These are phyloP conservation scores for Bondarzewia mesenterica DNA, from an alignment of 1,284 basidiomycete genomes.

Conservation along the genomic window DNA sequence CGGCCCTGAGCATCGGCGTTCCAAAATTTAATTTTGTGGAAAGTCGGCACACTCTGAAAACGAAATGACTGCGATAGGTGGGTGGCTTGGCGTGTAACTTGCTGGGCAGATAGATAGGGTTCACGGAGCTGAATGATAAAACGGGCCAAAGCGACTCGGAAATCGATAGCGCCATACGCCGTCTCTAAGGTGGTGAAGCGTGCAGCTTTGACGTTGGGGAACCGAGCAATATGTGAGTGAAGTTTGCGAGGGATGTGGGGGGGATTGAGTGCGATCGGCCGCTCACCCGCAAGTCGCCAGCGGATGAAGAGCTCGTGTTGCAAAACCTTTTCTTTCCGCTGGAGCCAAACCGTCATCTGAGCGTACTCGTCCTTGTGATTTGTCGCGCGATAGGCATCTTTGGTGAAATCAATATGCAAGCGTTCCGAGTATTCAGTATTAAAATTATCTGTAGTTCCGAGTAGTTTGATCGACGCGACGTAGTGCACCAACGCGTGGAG, in stretches of 20 bases:
- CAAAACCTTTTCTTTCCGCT: slow-evolving; percentile 11
- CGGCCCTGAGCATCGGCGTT: neutral
- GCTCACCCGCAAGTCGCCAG: neutral
- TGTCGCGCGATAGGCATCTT: slow-evolving; percentile 18
- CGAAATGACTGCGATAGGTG: neutral
- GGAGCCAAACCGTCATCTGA: slow-evolving; percentile 26
- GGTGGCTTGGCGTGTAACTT: neutral
- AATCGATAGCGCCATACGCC: slow-evolving; percentile 7
- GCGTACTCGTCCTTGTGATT: slow-evolving; percentile 17
- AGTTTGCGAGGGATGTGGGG: neutral
- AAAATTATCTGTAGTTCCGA: slow-evolving; percentile 24
- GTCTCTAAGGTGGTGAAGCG: neutral
- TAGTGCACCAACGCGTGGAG: slow-evolving; percentile 28
- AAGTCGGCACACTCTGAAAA: neutral
- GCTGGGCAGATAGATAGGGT: neutral
- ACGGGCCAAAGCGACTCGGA: slow-evolving; percentile 4
- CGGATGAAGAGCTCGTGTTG: slow-evolving; percentile 5
- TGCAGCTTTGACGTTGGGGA: neutral
- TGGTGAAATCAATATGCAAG: slow-evolving; percentile 22
- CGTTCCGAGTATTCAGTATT: slow-evolving; percentile 24
- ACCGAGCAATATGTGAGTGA: neutral
- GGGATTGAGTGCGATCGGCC: neutral
- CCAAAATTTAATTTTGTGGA: slow-evolving; percentile 2
- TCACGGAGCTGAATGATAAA: neutral
- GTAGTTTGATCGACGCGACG: slow-evolving; percentile 16